These are phyloP conservation scores for Aureobasidium namibiae DNA, from an alignment of 2,329 filamentous ascomycete genomes.

Conservation along the genomic window DNA sequence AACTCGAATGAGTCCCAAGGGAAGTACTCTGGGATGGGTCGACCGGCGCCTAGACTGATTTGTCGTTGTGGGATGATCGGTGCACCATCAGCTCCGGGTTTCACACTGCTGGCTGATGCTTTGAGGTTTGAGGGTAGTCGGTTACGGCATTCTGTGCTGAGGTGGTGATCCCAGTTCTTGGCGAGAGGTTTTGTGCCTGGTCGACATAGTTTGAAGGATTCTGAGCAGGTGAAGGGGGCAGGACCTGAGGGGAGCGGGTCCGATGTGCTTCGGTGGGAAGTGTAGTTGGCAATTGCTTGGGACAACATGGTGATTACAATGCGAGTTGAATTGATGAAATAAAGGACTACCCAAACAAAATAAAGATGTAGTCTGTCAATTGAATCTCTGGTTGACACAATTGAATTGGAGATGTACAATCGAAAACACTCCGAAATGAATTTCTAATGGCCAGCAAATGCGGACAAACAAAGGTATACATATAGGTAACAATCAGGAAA, in stretches of 20 bases:
- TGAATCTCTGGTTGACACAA: no score
- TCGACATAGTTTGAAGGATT: conserved; percentile 1
- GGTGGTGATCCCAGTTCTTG: neutral
- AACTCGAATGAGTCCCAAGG: conserved; percentile 14
- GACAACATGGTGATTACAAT: neutral
- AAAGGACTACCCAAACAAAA: neutral
- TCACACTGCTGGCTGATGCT: conserved; percentile 1
- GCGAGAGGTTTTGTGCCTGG: neutral
- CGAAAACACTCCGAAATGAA: neutral
- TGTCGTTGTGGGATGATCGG: neutral
- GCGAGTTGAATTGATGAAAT: neutral
- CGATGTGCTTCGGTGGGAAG: neutral
- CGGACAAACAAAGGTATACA: neutral
- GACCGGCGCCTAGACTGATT: conserved; percentile 11
- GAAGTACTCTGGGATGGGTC: conserved; percentile 14
- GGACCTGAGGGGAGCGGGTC: neutral
- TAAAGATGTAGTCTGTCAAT: neutral
- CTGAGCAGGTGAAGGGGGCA: neutral
- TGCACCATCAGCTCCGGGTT: neutral
- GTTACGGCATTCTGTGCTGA: conserved; percentile 6
- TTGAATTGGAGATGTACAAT: neutral
- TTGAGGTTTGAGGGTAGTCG: conserved; percentile 2
- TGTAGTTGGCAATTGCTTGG: neutral
- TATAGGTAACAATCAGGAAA: neutral
- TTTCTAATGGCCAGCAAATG: no score